These are phyloP conservation scores for Fusarium tricinctum DNA, from an alignment of 2,329 filamentous ascomycete genomes.

Conservation along the genomic window DNA sequence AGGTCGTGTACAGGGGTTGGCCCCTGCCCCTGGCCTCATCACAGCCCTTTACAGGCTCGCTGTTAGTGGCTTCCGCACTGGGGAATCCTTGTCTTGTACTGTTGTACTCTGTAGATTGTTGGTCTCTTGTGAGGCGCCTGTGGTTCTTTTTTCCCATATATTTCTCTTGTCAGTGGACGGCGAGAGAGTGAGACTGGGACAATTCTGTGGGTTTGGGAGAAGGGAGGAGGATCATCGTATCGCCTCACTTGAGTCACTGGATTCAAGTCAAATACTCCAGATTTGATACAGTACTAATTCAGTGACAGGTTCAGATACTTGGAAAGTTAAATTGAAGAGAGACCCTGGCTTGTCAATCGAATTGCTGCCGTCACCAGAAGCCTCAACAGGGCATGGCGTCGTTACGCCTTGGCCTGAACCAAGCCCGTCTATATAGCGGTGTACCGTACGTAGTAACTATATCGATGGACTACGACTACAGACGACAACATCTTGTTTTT, in stretches of 20 bases:
- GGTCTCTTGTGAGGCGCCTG: constrained; percentile 34
- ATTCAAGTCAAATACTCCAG: not conserved
- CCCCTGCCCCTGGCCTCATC: constrained; percentile 16
- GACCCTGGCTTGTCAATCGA: constrained; percentile 10
- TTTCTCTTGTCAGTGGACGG: constrained; percentile 9
- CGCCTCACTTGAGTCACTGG: constrained; percentile 11
- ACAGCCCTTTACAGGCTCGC: constrained; percentile 22
- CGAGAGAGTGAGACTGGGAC: constrained; percentile 28
- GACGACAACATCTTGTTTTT: not conserved
- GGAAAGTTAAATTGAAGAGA: constrained; percentile 8
- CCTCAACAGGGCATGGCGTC: constrained; percentile 9
- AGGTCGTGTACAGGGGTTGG: not conserved
- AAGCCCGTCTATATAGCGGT: constrained; percentile 5
- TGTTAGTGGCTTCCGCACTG: constrained; percentile 34
- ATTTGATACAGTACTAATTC: not conserved
- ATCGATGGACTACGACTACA: not conserved
- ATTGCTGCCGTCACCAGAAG: constrained; percentile 8
- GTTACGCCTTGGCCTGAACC: not conserved
- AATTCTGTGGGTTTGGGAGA: constrained; percentile 6
- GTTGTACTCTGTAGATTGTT: too few relatives aligned
- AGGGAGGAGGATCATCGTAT: not conserved
- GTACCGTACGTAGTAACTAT: not conserved
- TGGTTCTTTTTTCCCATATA: not conserved
- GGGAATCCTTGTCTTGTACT: constrained; percentile 49
- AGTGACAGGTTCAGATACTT: not conserved